phyloP scores from a whole-genome alignment of 352 stramenopile species.

The Globisporangium sylvaticum region DNA sequence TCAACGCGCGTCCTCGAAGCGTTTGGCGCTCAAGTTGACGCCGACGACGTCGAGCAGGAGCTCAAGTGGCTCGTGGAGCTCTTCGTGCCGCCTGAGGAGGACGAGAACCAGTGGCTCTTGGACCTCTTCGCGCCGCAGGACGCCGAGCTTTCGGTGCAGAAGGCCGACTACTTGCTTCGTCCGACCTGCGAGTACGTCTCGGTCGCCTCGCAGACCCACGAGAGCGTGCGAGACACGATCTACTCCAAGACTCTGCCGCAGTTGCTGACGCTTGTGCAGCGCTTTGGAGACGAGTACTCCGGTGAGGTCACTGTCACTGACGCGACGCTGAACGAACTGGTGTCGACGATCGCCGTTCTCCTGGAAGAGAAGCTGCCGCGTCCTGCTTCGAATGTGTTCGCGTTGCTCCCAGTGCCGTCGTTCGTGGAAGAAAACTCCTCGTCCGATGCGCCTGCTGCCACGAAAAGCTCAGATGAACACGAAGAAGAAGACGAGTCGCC shows the following conservation, averaged over 20 bases:
- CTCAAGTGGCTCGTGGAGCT: constrained; percentile 54
- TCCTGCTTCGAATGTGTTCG: constrained; percentile 37
- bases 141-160: constrained; percentile 17
- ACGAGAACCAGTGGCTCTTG: constrained; percentile 55
- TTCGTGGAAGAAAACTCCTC: constrained; percentile 56
- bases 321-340: constrained; percentile 45
- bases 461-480: background rate
- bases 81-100: constrained; percentile 26
- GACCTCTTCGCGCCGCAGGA: constrained; percentile 37
- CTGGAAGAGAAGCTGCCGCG: constrained; percentile 48
- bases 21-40: constrained; percentile 40
- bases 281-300: constrained; percentile 13
- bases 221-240: constrained; percentile 28
- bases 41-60: constrained; percentile 33
- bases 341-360: constrained; percentile 47
- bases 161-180: constrained; percentile 50
- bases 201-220: constrained; percentile 66
- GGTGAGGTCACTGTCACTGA: constrained; percentile 27
- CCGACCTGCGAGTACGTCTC: constrained; percentile 58
- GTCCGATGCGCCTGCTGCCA: constrained; percentile 26
- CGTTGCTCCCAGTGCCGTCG: constrained; percentile 42
- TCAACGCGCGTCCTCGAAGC: constrained; percentile 60
- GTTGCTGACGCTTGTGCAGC: constrained; percentile 35
- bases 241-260: constrained; percentile 49
- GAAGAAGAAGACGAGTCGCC: constrained; percentile 20